Evolutionary conservation across 1,139 yeast genomes (phyloP).

Genomic region (Blastobotrys arbuscula): DNA sequence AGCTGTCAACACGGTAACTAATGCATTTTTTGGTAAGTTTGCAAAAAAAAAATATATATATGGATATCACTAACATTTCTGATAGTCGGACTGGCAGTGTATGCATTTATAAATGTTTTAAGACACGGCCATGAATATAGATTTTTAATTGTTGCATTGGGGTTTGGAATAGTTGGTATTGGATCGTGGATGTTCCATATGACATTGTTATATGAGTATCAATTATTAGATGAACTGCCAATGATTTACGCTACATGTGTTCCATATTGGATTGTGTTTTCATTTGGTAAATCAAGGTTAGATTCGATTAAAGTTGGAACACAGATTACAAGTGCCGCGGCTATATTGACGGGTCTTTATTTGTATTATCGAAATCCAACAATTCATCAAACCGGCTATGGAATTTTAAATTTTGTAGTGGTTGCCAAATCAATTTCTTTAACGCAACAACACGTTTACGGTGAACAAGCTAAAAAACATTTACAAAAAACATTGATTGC

Average conservation of each 20-base stretch:
- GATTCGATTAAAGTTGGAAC: slow-evolving; percentile 35
- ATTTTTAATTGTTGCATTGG: slow-evolving; percentile 64
- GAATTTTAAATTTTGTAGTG: slow-evolving; percentile 54
- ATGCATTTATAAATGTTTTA: slow-evolving; percentile 58
- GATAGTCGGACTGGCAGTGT: slow-evolving; percentile 56
- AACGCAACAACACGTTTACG: slow-evolving; percentile 48
- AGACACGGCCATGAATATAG: slow-evolving; percentile 60
- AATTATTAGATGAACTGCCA: slow-evolving; percentile 89
- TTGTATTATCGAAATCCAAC: slow-evolving; percentile 71
- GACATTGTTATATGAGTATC: slow-evolving; percentile 86
- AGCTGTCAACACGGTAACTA: slow-evolving; percentile 75
- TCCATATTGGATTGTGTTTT: slow-evolving; percentile 85
- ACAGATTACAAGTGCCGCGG: slow-evolving; percentile 42
- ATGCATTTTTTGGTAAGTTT: slow-evolving; percentile 47
- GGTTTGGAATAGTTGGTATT: slow-evolving; percentile 82
- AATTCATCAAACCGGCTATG: slow-evolving; percentile 80
- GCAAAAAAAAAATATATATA: background rate
- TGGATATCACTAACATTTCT: background rate
- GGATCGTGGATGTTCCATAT: slow-evolving; percentile 96
- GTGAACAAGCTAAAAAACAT: slow-evolving; percentile 41
- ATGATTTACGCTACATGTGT: slow-evolving; percentile 97
- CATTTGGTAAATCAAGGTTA: slow-evolving; percentile 47
- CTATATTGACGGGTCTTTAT: slow-evolving; percentile 54
- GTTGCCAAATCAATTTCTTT: slow-evolving; percentile 51
- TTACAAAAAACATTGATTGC: slow-evolving; percentile 50